These are phyloP conservation scores for Claviceps humidiphila DNA, from an alignment of 2,329 filamentous ascomycete genomes.

Conservation along the genomic window DNA sequence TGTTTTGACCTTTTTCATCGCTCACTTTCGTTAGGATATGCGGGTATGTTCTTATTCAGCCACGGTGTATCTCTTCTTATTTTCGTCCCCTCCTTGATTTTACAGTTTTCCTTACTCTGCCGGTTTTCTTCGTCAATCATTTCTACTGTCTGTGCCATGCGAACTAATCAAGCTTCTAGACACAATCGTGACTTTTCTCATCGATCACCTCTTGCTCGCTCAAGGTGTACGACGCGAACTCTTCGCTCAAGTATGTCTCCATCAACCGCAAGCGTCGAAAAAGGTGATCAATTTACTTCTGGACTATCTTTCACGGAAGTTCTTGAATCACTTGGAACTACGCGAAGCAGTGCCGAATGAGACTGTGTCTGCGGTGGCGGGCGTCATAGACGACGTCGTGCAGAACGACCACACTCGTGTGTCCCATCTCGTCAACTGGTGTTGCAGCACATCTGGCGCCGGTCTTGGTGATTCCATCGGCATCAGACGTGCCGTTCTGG, in stretches of 20 bases:
- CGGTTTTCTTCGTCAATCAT: background rate
- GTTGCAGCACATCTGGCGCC: constrained; percentile 49
- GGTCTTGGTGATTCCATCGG: constrained; percentile 50
- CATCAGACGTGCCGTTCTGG: constrained; percentile 53
- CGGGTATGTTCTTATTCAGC: constrained; percentile 33
- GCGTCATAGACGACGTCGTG: constrained; percentile 39
- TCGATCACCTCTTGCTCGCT: constrained; percentile 26
- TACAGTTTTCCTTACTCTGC: background rate
- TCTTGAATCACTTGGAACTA: constrained; percentile 24
- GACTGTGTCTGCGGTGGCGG: constrained; percentile 43
- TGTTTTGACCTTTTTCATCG: constrained; percentile 40
- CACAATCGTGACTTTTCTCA: constrained; percentile 21
- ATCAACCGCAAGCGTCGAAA: constrained; percentile 14
- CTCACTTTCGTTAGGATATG: constrained; percentile 58
- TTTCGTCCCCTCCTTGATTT: no score
- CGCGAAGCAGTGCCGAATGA: constrained; percentile 19
- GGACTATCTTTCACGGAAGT: constrained; percentile 30
- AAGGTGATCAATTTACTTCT: constrained; percentile 16
- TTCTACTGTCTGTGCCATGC: background rate
- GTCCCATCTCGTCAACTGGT: constrained; percentile 48
- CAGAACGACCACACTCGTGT: constrained; percentile 33
- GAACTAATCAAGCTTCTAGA: constrained; percentile 23
- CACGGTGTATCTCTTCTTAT: background rate
- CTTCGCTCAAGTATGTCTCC: constrained; percentile 20
- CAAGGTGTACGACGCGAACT: constrained; percentile 8